phyloP scores from a whole-genome alignment of 1,139 yeast genomes.

The Protomyces arabidopsidicola region DNA sequence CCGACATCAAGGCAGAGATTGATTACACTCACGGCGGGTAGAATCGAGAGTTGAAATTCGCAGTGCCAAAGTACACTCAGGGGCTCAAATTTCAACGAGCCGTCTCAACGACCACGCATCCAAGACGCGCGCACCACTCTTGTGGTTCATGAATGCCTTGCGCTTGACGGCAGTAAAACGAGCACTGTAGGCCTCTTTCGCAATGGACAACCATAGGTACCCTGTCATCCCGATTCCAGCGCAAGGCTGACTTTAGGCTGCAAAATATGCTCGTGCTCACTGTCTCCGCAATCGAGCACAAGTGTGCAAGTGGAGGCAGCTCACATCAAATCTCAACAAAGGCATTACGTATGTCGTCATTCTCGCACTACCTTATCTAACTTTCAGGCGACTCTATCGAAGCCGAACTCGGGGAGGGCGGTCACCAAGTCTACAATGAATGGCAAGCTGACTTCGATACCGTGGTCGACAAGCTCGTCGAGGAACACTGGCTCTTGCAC shows the following conservation, averaged over 20 bases:
- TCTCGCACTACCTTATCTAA: neutral
- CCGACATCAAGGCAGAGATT: slow-evolving; percentile 9
- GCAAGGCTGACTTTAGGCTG: neutral
- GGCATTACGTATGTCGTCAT: no score
- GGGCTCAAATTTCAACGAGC: no score
- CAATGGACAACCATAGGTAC: no score
- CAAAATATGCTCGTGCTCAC: neutral
- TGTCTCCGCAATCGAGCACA: neutral
- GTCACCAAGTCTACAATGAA: neutral
- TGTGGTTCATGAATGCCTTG: no score
- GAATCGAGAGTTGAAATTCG: neutral
- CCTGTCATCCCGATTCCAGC: no score
- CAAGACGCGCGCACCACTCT: no score
- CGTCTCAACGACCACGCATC: no score
- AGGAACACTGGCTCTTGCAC: neutral
- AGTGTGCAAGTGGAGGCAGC: neutral
- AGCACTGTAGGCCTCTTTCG: no score
- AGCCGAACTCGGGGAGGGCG: neutral
- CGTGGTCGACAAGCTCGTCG: neutral
- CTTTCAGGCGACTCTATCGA: neutral
- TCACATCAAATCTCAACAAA: neutral
- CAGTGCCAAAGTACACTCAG: no score
- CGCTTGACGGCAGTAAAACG: no score
- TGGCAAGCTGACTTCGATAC: neutral
- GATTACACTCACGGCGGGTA: slow-evolving; percentile 10